Percentiles rank a stretch among this genome's conserved stretches.
These are phyloP conservation scores for Krasilnikovozyma curviuscula DNA, from an alignment of 768 basidiomycete genomes.

Conservation along the genomic window DNA sequence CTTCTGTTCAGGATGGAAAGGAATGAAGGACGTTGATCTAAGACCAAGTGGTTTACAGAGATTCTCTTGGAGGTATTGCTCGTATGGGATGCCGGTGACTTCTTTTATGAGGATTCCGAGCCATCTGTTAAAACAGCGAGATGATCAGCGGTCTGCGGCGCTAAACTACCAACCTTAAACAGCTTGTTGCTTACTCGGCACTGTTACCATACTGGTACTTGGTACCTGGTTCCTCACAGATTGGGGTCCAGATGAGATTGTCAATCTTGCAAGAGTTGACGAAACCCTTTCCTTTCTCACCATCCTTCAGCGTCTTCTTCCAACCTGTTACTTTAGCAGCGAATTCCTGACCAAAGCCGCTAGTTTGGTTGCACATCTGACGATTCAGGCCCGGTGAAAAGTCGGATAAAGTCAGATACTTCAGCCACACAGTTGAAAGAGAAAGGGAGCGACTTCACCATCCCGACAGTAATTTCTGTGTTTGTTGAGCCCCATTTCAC, in stretches of 20 bases:
- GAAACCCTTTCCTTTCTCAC: slow-evolving; percentile 13
- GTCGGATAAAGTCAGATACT: no score
- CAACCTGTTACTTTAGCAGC: slow-evolving; percentile 14
- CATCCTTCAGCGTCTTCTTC: slow-evolving; percentile 8
- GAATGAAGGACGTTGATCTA: slow-evolving; percentile 17
- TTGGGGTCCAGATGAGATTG: slow-evolving; percentile 20
- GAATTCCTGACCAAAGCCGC: slow-evolving; percentile 20
- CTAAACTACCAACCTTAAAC: slow-evolving; percentile 2
- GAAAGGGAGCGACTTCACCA: no score
- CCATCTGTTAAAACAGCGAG: slow-evolving; percentile 17
- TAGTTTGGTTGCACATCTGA: slow-evolving; percentile 21
- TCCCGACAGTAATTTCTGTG: slow-evolving; percentile 12
- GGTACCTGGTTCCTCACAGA: slow-evolving; percentile 14
- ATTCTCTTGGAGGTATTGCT: slow-evolving; percentile 20
- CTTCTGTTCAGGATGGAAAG: slow-evolving; percentile 12
- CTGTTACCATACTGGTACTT: slow-evolving; percentile 20
- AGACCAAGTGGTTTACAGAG: slow-evolving; percentile 24
- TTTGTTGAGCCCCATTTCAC: slow-evolving; percentile 3
- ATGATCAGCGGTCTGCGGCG: slow-evolving; percentile 13
- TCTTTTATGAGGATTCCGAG: slow-evolving; percentile 10
- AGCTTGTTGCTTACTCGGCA: slow-evolving; percentile 12
- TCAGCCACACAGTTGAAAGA: no score
- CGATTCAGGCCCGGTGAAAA: no score
- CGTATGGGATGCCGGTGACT: slow-evolving; percentile 18
- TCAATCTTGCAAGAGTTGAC: slow-evolving; percentile 21